phyloP scores from a whole-genome alignment of 2,329 filamentous ascomycete genomes.

The Penicillium olsonii region DNA sequence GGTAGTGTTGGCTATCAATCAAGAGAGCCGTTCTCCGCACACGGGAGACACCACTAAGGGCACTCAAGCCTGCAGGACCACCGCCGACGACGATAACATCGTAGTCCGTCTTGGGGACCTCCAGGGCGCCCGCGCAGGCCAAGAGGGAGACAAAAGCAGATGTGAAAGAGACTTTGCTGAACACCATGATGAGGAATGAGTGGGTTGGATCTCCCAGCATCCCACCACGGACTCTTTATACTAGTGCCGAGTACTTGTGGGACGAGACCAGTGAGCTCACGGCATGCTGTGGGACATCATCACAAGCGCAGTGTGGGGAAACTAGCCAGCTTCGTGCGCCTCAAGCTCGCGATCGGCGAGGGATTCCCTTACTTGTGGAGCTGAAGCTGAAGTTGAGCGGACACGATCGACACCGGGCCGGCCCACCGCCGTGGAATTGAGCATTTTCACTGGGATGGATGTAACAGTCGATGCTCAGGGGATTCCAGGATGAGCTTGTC shows the following conservation, averaged over 20 bases:
- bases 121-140: conserved; percentile 21
- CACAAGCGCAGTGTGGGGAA: background rate
- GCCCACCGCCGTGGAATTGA: background rate
- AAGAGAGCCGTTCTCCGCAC: conserved; percentile 58
- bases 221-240: conserved; percentile 3
- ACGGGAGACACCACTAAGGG: conserved; percentile 59
- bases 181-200: background rate
- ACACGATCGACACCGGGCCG: background rate
- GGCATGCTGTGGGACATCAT: background rate
- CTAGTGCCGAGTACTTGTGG: background rate
- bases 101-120: conserved; percentile 41
- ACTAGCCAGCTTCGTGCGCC: background rate
- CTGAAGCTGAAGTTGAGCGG: background rate
- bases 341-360: background rate
- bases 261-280: background rate
- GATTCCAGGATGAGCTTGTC: too few relatives aligned
- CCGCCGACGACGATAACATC: conserved; percentile 62
- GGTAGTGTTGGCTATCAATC: conserved; percentile 61
- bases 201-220: background rate
- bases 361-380: background rate
- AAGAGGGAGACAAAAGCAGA: conserved; percentile 27
- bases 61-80: conserved; percentile 58
- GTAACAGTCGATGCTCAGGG: too few relatives aligned
- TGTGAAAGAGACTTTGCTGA: conserved; percentile 2
- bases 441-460: background rate